Evolutionary conservation across 306 rosid genomes (phyloP).

Genomic region (Acacia crassicarpa): DNA sequence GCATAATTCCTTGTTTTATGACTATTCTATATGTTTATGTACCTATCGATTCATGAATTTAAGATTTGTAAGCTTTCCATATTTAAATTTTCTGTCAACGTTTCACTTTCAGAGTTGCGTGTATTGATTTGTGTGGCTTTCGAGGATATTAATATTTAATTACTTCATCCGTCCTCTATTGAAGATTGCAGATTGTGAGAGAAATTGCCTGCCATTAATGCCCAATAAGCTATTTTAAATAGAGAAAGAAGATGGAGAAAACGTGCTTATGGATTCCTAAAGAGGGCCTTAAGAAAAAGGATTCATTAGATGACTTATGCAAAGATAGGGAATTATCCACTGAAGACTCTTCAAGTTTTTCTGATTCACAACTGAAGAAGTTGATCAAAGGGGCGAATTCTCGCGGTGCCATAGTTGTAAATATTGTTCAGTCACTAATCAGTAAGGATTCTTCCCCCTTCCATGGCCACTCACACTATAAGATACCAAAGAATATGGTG

Average conservation of each 20-base stretch:
- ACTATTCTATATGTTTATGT: neutral
- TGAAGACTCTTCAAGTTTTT: constrained; percentile 42
- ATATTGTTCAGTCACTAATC: constrained; percentile 55
- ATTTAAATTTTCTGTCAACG: constrained; percentile 9
- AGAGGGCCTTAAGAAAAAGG: constrained; percentile 37
- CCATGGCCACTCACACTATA: constrained; percentile 45
- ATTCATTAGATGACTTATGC: constrained; percentile 39
- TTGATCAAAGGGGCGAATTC: constrained; percentile 55
- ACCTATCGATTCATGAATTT: neutral
- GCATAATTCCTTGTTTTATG: neutral
- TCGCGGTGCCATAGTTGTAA: constrained; percentile 45
- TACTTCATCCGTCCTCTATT: constrained; percentile 7
- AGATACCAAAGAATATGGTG: constrained; percentile 77
- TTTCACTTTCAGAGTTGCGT: constrained; percentile 7
- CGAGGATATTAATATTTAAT: constrained; percentile 26
- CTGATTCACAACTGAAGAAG: constrained; percentile 48
- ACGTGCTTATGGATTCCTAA: constrained; percentile 41
- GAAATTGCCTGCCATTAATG: constrained; percentile 38
- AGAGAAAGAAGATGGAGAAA: constrained; percentile 62
- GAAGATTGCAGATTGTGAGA: constrained; percentile 19
- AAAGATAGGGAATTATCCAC: constrained; percentile 45
- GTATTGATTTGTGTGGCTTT: constrained; percentile 6
- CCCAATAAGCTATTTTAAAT: constrained; percentile 13
- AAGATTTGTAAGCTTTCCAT: neutral
- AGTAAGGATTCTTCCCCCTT: constrained; percentile 45